Evolutionary conservation across 2,329 filamentous ascomycete species (phyloP), one percentile per base, ranked within the genome.

Genomic region (Colletotrichum plurivorum): DNA sequence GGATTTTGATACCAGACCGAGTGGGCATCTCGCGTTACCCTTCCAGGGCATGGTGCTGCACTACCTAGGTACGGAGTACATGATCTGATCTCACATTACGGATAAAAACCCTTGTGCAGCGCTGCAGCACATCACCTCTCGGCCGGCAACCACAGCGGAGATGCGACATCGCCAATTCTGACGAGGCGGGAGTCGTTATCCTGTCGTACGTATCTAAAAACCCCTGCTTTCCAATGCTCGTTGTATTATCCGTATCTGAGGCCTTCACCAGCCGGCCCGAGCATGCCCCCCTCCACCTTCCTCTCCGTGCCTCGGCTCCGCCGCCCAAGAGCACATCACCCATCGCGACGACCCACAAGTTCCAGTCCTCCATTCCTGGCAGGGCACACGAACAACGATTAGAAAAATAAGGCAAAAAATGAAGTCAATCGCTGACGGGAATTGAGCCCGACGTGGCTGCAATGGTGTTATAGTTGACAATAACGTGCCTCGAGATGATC

Each of bases 371-470:
- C 27, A 39, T 45, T 13, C 27, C 9, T 6, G 25, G 18, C 41
- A 27, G 48, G 16, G 16, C 27, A 16, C 18, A 12, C 13, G 48
- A 57, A 51, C 25, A 20, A 20, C 12, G 2, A 20, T 20, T 8
- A 31, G 15, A 45, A n/a, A 51, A 31, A 58, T 22, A 41, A 5
- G 31, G 3, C 15, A 54, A 49, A 27, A 8, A 15, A 18, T 53
- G 18, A 15, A 25, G 60, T 54, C 39, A 53, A 53, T 57, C 41
- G 53, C 41, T 68, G 60, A 41, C 53, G 41, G 65, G 41, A 46
- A 64, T 64, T 54, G 65, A 54, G 41, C 48, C 60, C 39, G 54
- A 59, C 48, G 41, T 49, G 41, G 54, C 20, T 55, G 49, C 48
- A 25, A 55, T 49, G 27, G 10, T 45, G 27, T 59, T 45, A 55